Percentiles rank a stretch among this genome's conserved stretches.
Conservation (phyloP, 495 filamentous ascomycete genomes). For the Cryomyces minteri region DNA sequence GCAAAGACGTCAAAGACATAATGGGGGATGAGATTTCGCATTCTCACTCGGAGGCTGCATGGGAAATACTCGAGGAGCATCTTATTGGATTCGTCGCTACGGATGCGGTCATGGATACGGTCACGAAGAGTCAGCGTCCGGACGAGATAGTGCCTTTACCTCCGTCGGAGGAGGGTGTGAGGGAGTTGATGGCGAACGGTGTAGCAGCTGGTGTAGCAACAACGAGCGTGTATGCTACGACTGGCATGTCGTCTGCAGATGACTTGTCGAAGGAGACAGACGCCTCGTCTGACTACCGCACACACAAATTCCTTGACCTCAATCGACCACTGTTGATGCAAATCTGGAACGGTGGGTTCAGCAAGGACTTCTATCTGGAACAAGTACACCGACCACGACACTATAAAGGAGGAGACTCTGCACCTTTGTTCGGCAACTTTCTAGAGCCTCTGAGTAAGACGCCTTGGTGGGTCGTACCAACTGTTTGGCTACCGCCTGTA, state of each 20-base stretch:
- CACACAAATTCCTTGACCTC: slow-evolving; percentile 86
- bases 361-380: slow-evolving; percentile 84
- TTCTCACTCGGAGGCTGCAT: slow-evolving; percentile 70
- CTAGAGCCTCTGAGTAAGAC: slow-evolving; percentile 89
- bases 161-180: slow-evolving; percentile 21
- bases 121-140: slow-evolving; percentile 24
- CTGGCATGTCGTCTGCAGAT: slow-evolving; percentile 71
- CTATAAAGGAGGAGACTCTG: slow-evolving; percentile 81
- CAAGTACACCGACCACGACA: slow-evolving; percentile 91
- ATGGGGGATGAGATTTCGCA: slow-evolving; percentile 75
- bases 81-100: slow-evolving; percentile 58
- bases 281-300: slow-evolving; percentile 49
- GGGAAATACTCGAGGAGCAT: slow-evolving; percentile 74
- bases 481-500: slow-evolving; percentile 72
- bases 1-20: slow-evolving; percentile 70
- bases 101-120: slow-evolving; percentile 27
- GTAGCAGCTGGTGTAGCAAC: slow-evolving; percentile 6
- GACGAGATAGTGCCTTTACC: slow-evolving; percentile 28
- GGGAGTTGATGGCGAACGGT: slow-evolving; percentile 18
- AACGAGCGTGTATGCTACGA: slow-evolving; percentile 45
- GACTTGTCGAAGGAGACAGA: slow-evolving; percentile 81
- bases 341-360: slow-evolving; percentile 75
- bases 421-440: slow-evolving; percentile 94
- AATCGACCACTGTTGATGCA: slow-evolving; percentile 72
- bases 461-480: slow-evolving; percentile 78